A percentile compares a stretch with the other conserved stretches of the same genome.
These are phyloP conservation scores for Saccharomyces eubayanus DNA, from an alignment of 805 yeast species.

Conservation along the genomic window DNA sequence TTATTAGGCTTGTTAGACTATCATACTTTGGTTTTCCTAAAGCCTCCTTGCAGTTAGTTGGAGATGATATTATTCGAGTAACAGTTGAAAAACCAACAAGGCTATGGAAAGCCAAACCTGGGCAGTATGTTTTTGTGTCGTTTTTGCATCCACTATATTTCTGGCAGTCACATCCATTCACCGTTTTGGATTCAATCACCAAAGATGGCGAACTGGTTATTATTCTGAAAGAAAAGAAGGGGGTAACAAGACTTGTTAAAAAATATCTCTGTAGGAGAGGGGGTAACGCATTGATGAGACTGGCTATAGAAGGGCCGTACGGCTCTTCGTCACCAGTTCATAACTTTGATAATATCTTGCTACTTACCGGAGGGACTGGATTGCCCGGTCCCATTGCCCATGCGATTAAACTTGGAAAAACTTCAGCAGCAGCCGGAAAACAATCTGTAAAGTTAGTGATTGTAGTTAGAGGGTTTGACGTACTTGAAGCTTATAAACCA, in stretches of 20 bases:
- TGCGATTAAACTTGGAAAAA: conserved; percentile 32
- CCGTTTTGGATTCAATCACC: conserved; percentile 34
- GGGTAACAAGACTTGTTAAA: conserved; percentile 36
- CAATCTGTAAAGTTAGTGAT: conserved; percentile 12
- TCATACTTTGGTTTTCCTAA: conserved; percentile 15
- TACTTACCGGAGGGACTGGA: conserved; percentile 71
- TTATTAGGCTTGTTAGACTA: conserved; percentile 31
- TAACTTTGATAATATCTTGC: conserved; percentile 45
- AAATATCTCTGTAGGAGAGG: conserved; percentile 27
- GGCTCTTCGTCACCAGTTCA: conserved; percentile 46
- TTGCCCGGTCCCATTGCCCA: conserved; percentile 52
- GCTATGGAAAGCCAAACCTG: conserved; percentile 37
- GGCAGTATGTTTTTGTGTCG: conserved; percentile 39
- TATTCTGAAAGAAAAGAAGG: conserved; percentile 40
- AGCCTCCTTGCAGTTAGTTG: conserved; percentile 13
- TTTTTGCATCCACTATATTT: conserved; percentile 40
- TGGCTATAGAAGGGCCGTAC: conserved; percentile 62
- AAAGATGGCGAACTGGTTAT: conserved; percentile 32
- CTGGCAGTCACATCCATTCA: conserved; percentile 55
- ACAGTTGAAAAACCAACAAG: conserved; percentile 9
- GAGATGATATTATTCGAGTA: conserved; percentile 15
- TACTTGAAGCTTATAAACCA: conserved; percentile 14
- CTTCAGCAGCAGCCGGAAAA: background rate
- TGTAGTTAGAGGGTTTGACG: conserved; percentile 10
- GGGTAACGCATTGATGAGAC: conserved; percentile 25